Conservation (phyloP, 2,329 filamentous ascomycete genomes). For the Calonectria henricotiae region DNA sequence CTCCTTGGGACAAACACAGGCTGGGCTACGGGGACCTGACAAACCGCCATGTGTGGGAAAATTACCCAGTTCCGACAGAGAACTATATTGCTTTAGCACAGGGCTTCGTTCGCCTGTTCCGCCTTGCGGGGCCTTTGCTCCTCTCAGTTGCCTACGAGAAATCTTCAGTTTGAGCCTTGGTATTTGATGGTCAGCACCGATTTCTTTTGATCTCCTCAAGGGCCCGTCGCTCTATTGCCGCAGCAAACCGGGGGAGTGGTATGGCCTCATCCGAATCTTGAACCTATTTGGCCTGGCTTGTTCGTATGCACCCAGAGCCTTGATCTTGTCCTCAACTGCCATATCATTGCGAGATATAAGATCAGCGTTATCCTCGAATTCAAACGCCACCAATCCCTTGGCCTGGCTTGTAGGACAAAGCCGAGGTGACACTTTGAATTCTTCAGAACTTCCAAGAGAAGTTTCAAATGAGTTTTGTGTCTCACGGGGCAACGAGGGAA, state of each 20-base stretch:
- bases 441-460: constrained; percentile 13
- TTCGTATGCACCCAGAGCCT: not conserved
- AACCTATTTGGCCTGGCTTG: constrained; percentile 47
- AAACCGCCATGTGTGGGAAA: constrained; percentile 40
- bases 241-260: constrained; percentile 39
- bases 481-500: constrained; percentile 64
- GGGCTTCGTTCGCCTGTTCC: constrained; percentile 44
- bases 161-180: constrained; percentile 57
- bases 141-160: constrained; percentile 53
- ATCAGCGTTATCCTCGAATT: constrained; percentile 19
- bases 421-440: constrained; percentile 34
- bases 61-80: constrained; percentile 53
- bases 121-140: constrained; percentile 36
- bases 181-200: constrained; percentile 42
- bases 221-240: constrained; percentile 27
- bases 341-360: constrained; percentile 15
- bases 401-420: constrained; percentile 40
- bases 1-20: constrained; percentile 36
- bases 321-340: constrained; percentile 15
- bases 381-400: constrained; percentile 23
- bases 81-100: constrained; percentile 56
- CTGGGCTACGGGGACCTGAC: constrained; percentile 36
- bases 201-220: constrained; percentile 10
- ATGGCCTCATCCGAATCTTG: constrained; percentile 53
- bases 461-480: constrained; percentile 26